Base-by-base conservation (phyloP, 75 land plant species). In the Azolla pinnata region DNA sequence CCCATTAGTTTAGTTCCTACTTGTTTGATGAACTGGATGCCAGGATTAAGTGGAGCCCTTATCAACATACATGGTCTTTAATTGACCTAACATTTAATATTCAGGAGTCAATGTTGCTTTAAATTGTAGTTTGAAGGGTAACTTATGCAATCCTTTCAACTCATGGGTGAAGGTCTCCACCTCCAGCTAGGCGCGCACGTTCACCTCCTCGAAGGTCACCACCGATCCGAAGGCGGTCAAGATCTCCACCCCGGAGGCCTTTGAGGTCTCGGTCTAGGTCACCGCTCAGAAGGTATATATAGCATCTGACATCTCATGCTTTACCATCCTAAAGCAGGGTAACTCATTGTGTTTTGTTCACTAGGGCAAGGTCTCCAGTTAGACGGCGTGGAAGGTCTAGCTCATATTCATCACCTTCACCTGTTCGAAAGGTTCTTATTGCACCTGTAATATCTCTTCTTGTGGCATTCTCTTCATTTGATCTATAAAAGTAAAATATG, bases 131-230 rank as follows among this genome's bases (percentile, higher is more conserved):
- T n/a, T n/a, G n/a, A n/a, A n/a, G n/a, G n/a, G n/a, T n/a, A n/a
- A n/a, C n/a, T n/a, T n/a, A n/a, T n/a, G n/a, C n/a, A n/a, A n/a
- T n/a, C n/a, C n/a, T n/a, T n/a, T n/a, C n/a, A n/a, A n/a, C n/a
- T n/a, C 16, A 20, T 19, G 18, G 25, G 21, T 57, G 38, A 31
- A 71, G 73, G 48, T 71, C 73, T 20, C 73, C 73, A 38, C 63
- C 79, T 33, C 90, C 87, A 29, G 75, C 80, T 28, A 69, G 95
- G 49, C 83, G 92, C 35, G 80, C 56, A 49, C 80, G 97, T 10
- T 73, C 84, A 58, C 86, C 97, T 29, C 97, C 95, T 8, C 84
- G 95, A 35, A 79, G 97, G 60, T 84, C 90, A 55, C 81, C 90
- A 55, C 81, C 40, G 10, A 52, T 56, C 9, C 55, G 61, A n/a